Conservation (phyloP, 1,284 basidiomycete species). For the Mycena sp. region DNA sequence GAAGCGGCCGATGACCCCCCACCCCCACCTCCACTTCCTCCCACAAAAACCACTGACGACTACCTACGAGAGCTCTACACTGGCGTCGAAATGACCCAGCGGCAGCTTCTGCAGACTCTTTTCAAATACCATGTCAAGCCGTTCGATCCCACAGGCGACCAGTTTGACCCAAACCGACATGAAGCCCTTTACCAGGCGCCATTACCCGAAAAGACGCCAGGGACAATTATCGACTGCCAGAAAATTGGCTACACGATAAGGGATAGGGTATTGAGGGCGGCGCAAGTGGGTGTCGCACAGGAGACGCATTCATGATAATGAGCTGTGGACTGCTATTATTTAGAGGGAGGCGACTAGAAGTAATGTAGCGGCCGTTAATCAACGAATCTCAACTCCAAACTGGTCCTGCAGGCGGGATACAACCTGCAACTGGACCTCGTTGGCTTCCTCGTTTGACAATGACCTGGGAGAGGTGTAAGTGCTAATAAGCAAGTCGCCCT, state of each 20-base stretch:
- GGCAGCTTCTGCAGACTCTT: conserved; percentile 89
- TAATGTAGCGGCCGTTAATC: conserved; percentile 48
- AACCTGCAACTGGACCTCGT: conserved; percentile 75
- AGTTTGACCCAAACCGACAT: conserved; percentile 94
- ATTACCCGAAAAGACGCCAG: conserved; percentile 88
- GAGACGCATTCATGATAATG: conserved; percentile 48
- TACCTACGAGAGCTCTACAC: conserved; percentile 80
- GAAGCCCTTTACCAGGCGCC: conserved; percentile 97
- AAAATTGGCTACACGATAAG: conserved; percentile 95
- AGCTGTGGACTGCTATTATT: conserved; percentile 28
- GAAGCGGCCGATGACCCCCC: conserved; percentile 33
- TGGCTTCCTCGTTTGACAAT: conserved; percentile 91
- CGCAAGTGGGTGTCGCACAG: conserved; percentile 96
- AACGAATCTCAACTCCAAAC: conserved; percentile 85
- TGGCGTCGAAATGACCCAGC: conserved; percentile 94
- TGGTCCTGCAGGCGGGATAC: conserved; percentile 60
- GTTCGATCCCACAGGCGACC: conserved; percentile 92
- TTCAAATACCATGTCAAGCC: conserved; percentile 92
- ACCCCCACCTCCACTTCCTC: conserved; percentile 40
- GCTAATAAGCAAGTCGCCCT: neutral
- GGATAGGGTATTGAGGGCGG: conserved; percentile 90
- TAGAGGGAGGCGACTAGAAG: conserved; percentile 42
- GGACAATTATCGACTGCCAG: conserved; percentile 91
- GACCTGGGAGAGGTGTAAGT: conserved; percentile 61
- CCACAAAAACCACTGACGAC: conserved; percentile 61